Evolutionary conservation across 257 asterid species (phyloP), one percentile per base, ranked within the genome.

Genomic region (Ilex aquifolium): DNA sequence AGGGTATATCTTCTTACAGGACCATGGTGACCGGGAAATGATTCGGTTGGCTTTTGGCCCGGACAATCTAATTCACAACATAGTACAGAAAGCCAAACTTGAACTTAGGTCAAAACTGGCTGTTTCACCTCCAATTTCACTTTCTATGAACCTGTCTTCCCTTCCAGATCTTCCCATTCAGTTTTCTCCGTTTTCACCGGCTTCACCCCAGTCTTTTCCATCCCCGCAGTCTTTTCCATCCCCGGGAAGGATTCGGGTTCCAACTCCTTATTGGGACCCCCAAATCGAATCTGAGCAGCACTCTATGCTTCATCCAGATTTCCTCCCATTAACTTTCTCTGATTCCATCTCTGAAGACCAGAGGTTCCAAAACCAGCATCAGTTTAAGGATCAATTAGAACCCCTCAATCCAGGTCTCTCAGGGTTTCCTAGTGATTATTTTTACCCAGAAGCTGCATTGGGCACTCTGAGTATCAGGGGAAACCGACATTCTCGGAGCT

Each of bases 21-120:
- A 74, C 55, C 65, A 75, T 39, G 79, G 93, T 55, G 91, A 80
- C 42, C 84, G 86, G n/a, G 95, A 92, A 60, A 83, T 92, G 89
- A 88, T 92, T 46, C 69, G 97, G 16, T 69, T 88, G 62, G 98
- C 98, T 8, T 72, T 85, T 54, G 95, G 93, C 39, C 95, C 98
- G 2, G 95, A 86, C 44, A 63, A 54, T 70, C 70, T 79, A 63
- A 77, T 88, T 70, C 88, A 74, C 44, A 64, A 66, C 54, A 57
- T 87, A 69, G 76, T 86, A 56, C 85, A 77, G 40, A 69, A 72
- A 32, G 90, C 85, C 0, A 88, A 88, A 69, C 49, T 30, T 5
- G 77, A 76, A 0, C 79, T 75, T 6, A 57, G 63, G 31, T 63
- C 88, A 17, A 29, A 71, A 16, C 76, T 75, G 13, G 59, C 56